Evolutionary conservation across 2,329 filamentous ascomycete genomes (phyloP), one percentile per base, ranked within the genome.

Genomic region (Raffaelea ambrosiae): DNA sequence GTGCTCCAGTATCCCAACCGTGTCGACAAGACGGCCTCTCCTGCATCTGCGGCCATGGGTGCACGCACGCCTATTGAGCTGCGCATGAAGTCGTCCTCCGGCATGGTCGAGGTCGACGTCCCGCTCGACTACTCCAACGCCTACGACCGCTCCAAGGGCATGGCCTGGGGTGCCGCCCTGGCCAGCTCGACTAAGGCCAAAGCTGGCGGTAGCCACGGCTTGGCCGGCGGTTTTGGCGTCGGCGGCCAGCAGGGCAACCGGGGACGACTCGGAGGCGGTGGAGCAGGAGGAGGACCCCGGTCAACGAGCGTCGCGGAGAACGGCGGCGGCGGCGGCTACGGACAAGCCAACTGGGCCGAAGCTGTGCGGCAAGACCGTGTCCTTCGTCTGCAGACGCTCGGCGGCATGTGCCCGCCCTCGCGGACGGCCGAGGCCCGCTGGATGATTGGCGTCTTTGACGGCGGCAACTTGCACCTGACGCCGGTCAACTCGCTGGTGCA

Each of bases 71-170:
- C 91, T 11, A 71, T 79, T 16, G 81, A 85, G 57, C 72, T 97
- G 58, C 88, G 91, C 55, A 71, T 95, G 63, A 98, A 97, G 70
- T 77, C 83, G 14, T 70, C 76, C 48, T 79, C 86, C 0, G 90
- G 90, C 48, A 86, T 96, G 68, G 73, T 96, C 48, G 93, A 98
- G 67, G 74, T 97, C 46, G 93, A 98, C 63, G 77, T 96, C n/a
- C 88, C 88, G 4, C 73, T 96, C 57, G 81, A 83, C 69, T 82
- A 81, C 53, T 71, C 73, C 48, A 65, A 64, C 51, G 84, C 87
- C 60, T 97, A 95, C 71, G 89, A 97, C 68, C 78, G 84, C 55
- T 77, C 79, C 55, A 89, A 91, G 68, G 91, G 88, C 43, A 69
- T 93, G 45, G 76, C 79, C 54, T 97, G 88, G 79, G 93, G 90